A percentile compares a stretch with the other conserved stretches of the same genome.
Evolutionary conservation across 2,329 filamentous ascomycete genomes (phyloP).

Genomic region (Thermochaetoides dissita): DNA sequence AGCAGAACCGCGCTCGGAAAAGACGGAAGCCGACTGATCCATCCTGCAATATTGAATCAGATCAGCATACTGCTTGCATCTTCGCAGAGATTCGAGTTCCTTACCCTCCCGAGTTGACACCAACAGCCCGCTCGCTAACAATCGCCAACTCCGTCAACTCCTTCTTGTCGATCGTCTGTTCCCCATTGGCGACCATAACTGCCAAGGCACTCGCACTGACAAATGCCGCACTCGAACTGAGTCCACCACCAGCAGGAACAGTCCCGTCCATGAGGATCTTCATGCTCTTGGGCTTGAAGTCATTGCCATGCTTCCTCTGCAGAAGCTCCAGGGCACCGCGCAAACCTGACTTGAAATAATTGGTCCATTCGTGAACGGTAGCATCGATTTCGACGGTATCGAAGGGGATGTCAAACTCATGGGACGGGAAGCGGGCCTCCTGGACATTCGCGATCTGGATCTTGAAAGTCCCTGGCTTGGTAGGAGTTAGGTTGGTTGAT

Average conservation of each 20-base stretch:
- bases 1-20: slow-evolving; percentile 72
- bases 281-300: slow-evolving; percentile 62
- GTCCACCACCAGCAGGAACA: slow-evolving; percentile 79
- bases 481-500: slow-evolving; percentile 32
- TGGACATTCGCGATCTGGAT: slow-evolving; percentile 73
- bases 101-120: slow-evolving; percentile 89
- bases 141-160: slow-evolving; percentile 86
- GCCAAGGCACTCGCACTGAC: slow-evolving; percentile 82
- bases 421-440: slow-evolving; percentile 57
- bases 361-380: slow-evolving; percentile 82
- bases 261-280: slow-evolving; percentile 81
- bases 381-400: slow-evolving; percentile 68
- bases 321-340: slow-evolving; percentile 68
- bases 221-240: slow-evolving; percentile 89
- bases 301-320: slow-evolving; percentile 45
- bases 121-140: slow-evolving; percentile 83
- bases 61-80: not conserved
- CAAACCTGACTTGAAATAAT: slow-evolving; percentile 93
- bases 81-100: slow-evolving; percentile 16
- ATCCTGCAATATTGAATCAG: slow-evolving; percentile 43
- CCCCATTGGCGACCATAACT: slow-evolving; percentile 73
- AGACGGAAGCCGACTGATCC: slow-evolving; percentile 94
- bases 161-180: slow-evolving; percentile 69
- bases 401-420: slow-evolving; percentile 57
- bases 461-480: slow-evolving; percentile 40